Evolutionary conservation across 306 rosid genomes (phyloP).

Genomic region (Casuarina cunninghamiana): DNA sequence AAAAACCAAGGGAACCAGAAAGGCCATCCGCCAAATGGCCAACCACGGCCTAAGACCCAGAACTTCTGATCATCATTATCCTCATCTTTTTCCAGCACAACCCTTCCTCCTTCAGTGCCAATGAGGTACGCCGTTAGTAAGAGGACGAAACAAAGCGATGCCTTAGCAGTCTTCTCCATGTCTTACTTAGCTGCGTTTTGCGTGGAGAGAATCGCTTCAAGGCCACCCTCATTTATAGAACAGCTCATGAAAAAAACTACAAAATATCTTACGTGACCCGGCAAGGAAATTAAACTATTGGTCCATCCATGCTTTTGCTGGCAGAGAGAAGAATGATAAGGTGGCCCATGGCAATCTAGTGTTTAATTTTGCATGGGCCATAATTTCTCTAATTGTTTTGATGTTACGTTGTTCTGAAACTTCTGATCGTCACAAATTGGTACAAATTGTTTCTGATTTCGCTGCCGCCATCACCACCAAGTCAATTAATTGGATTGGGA

Average conservation of each 20-base stretch:
- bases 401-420: neutral
- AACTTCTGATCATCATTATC: constrained; percentile 8
- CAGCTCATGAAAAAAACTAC: constrained; percentile 2
- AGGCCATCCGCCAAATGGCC: neutral
- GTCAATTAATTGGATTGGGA: constrained; percentile 9
- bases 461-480: neutral
- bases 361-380: neutral
- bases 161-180: constrained; percentile 32
- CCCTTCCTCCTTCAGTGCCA: constrained; percentile 34
- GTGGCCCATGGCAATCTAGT: neutral
- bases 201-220: constrained; percentile 9
- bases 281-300: constrained; percentile 11
- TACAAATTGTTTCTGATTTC: neutral
- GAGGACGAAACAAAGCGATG: constrained; percentile 20
- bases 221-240: constrained; percentile 33
- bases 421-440: neutral
- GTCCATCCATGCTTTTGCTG: constrained; percentile 4
- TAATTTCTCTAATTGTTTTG: neutral
- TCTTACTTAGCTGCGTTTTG: neutral
- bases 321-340: neutral
- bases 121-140: constrained; percentile 24
- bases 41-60: neutral
- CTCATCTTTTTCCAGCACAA: constrained; percentile 9
- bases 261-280: neutral
- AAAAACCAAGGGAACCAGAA: neutral